These are phyloP conservation scores for Elongisporangium senticosum DNA, from an alignment of 352 stramenopile genomes.

Conservation along the genomic window DNA sequence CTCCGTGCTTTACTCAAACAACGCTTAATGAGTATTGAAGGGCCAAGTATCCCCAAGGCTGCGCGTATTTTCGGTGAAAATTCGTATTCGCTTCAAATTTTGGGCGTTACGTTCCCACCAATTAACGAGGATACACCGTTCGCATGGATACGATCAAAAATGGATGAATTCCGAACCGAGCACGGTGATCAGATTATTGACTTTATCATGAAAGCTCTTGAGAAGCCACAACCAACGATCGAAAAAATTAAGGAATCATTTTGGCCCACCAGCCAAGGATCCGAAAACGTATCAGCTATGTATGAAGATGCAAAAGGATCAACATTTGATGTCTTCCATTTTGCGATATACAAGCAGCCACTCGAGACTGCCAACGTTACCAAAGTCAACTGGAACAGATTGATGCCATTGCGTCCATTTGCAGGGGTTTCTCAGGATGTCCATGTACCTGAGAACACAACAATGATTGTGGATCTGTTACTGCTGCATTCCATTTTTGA, in stretches of 20 bases:
- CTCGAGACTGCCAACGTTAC: conserved; percentile 3
- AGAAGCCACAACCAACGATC: conserved; percentile 8
- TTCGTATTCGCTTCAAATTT: conserved; percentile 39
- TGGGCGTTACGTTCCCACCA: conserved; percentile 47
- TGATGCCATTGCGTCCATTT: conserved; percentile 43
- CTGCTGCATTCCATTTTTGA: conserved; percentile 59
- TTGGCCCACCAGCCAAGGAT: conserved; percentile 8
- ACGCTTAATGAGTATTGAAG: conserved; percentile 50
- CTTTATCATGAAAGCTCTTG: conserved; percentile 43
- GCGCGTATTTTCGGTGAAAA: conserved; percentile 55
- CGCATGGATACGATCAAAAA: conserved; percentile 40
- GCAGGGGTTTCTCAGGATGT: conserved; percentile 19
- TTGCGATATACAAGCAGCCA: conserved; percentile 46
- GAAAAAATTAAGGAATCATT: conserved; percentile 9
- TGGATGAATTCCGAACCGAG: conserved; percentile 46
- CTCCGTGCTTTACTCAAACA: conserved; percentile 45
- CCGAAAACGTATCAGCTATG: conserved; percentile 5
- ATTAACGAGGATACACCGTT: conserved; percentile 66
- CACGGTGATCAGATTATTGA: conserved; percentile 55
- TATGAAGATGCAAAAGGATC: conserved; percentile 43
- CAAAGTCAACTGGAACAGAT: conserved; percentile 15
- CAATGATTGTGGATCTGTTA: conserved; percentile 38
- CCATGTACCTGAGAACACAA: conserved; percentile 38
- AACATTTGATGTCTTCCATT: conserved; percentile 68
- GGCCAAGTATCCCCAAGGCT: conserved; percentile 43